Evolutionary conservation across 495 filamentous ascomycete genomes (phyloP).

Genomic region (Cetradonia linearis): DNA sequence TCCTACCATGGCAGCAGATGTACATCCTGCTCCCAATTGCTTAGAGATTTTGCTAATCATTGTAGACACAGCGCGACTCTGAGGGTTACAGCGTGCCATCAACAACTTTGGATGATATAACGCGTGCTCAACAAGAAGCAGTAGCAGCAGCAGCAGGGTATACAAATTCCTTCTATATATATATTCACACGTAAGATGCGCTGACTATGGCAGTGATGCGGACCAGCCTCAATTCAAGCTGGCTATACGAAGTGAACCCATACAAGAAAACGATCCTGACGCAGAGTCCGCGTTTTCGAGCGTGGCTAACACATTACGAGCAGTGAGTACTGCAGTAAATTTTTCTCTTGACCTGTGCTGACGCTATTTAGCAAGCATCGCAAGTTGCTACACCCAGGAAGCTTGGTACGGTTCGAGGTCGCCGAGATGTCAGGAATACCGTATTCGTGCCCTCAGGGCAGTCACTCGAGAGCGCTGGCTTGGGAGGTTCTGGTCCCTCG

Average conservation of each 20-base stretch:
- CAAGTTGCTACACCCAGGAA: constrained; percentile 52
- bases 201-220: constrained; percentile 32
- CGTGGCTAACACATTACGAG: constrained; percentile 75
- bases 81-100: constrained; percentile 62
- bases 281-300: constrained; percentile 81
- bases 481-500: constrained; percentile 23
- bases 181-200: constrained; percentile 10
- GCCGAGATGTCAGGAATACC: constrained; percentile 83
- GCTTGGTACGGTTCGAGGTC: constrained; percentile 70
- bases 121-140: constrained; percentile 71
- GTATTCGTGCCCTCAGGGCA: constrained; percentile 58
- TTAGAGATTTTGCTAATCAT: constrained; percentile 12
- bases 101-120: constrained; percentile 65
- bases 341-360: constrained; percentile 17
- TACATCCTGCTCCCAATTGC: neutral
- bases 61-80: constrained; percentile 41
- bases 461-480: constrained; percentile 29
- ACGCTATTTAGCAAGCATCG: constrained; percentile 40
- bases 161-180: constrained; percentile 9
- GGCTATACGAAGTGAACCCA: constrained; percentile 84
- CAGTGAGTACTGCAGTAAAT: constrained; percentile 36
- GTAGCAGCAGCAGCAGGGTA: constrained; percentile 45
- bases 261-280: constrained; percentile 76
- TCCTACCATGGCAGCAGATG: constrained; percentile 19
- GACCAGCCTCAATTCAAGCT: constrained; percentile 76